These are phyloP conservation scores for Pholiota molesta DNA, from an alignment of 768 basidiomycete genomes.

Conservation along the genomic window DNA sequence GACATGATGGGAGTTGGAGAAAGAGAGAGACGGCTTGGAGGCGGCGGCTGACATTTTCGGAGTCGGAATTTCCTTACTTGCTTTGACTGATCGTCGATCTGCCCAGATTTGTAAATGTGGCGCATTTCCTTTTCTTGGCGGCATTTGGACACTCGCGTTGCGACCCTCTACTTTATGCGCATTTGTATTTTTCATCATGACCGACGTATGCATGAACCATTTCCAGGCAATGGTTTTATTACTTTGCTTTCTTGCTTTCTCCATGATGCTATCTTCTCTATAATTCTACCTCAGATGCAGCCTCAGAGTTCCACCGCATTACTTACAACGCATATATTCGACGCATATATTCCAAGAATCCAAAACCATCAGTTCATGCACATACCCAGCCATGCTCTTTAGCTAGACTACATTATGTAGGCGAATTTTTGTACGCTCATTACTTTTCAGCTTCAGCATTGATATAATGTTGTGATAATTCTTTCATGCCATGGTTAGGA, in stretches of 20 bases:
- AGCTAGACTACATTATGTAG: too few species aligned
- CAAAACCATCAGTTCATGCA: too few species aligned
- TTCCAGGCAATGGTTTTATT: too few species aligned
- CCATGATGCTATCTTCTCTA: background rate
- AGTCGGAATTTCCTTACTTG: background rate
- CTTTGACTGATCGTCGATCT: slow-evolving; percentile 8
- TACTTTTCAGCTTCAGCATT: too few species aligned
- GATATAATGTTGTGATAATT: too few species aligned
- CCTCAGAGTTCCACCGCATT: background rate
- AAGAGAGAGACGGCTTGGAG: background rate
- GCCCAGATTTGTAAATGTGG: background rate
- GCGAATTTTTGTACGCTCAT: too few species aligned
- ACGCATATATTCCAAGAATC: too few species aligned
- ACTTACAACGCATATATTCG: too few species aligned
- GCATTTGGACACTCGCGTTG: background rate
- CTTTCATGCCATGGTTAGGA: too few species aligned
- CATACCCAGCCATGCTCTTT: too few species aligned
- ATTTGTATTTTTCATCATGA: background rate
- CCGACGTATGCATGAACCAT: background rate
- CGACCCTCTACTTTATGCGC: background rate
- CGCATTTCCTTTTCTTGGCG: background rate
- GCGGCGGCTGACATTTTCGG: background rate
- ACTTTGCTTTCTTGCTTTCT: background rate
- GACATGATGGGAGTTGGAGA: background rate
- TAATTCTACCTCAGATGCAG: background rate